Conservation (phyloP, 371 early-diverging fungal genomes). For the Mucor ambiguus region DNA sequence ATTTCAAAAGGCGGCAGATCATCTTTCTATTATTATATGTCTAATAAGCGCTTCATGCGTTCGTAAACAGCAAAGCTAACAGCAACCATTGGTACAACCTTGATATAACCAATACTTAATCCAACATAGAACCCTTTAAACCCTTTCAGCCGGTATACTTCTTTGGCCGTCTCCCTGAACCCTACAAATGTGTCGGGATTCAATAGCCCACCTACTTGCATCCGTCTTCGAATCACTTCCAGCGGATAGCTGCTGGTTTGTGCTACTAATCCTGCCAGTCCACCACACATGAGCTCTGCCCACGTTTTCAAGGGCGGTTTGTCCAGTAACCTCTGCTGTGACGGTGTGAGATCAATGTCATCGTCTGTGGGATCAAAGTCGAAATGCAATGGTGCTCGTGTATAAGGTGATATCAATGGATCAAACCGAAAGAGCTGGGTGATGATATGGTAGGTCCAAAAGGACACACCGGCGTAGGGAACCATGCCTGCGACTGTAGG, state of each 20-base stretch:
- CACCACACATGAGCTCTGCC: conserved; percentile 83
- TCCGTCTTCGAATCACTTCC: conserved; percentile 87
- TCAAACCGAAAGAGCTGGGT: conserved; percentile 60
- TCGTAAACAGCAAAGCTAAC: conserved; percentile 88
- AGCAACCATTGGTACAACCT: conserved; percentile 91
- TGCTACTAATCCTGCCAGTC: conserved; percentile 80
- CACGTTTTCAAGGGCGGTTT: conserved; percentile 60
- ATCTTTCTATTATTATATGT: conserved; percentile 13
- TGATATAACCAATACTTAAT: conserved; percentile 89
- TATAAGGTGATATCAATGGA: conserved; percentile 36
- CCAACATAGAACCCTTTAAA: conserved; percentile 90
- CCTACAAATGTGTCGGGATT: conserved; percentile 52
- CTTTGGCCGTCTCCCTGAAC: conserved; percentile 58
- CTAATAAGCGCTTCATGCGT: conserved; percentile 56
- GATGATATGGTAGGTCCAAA: conserved; percentile 73
- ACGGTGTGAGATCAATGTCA: conserved; percentile 25
- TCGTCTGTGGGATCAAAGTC: conserved; percentile 27
- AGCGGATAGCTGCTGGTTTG: conserved; percentile 91
- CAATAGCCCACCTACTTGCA: conserved; percentile 82
- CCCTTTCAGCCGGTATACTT: conserved; percentile 69
- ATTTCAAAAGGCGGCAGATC: background rate
- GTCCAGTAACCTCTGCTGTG: conserved; percentile 27
- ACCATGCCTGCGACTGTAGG: conserved; percentile 93
- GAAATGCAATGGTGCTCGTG: conserved; percentile 23
- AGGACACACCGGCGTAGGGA: conserved; percentile 95